Evolutionary conservation across 208 protist genomes (phyloP).

Genomic region (Trypanosoma cruzi): DNA sequence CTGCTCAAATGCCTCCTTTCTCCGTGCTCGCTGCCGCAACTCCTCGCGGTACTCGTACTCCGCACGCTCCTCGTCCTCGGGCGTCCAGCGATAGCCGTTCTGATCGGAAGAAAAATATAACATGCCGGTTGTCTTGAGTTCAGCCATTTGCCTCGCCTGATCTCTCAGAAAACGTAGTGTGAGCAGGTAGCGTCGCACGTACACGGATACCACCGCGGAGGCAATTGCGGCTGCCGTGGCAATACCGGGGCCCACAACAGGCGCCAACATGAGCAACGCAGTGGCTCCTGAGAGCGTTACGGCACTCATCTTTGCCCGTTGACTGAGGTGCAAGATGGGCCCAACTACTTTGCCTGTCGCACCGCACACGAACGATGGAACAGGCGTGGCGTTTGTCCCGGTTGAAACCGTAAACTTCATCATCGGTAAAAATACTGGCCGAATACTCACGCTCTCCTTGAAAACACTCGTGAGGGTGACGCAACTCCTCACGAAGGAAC

Average conservation of each 20-base stretch:
- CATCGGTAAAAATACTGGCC: constrained; percentile 87
- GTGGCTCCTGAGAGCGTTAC: constrained; percentile 36
- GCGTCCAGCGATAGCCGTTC: constrained; percentile 81
- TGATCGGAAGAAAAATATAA: constrained; percentile 81
- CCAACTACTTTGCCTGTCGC: constrained; percentile 87
- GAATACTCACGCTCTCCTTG: constrained; percentile 62
- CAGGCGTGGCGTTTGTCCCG: constrained; percentile 37
- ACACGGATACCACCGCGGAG: constrained; percentile 38
- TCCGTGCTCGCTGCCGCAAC: constrained; percentile 68
- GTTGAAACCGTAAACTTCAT: constrained; percentile 74
- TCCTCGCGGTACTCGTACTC: constrained; percentile 93
- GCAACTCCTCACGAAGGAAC: constrained; percentile 80
- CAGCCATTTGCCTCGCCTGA: constrained; percentile 51
- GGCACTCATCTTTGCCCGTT: constrained; percentile 1
- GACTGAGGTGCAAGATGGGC: constrained; percentile 56
- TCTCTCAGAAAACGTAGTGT: constrained; percentile 43
- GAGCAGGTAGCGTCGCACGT: constrained; percentile 35
- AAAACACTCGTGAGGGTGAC: constrained; percentile 64
- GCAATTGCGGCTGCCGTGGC: constrained; percentile 62
- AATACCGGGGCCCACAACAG: constrained; percentile 62
- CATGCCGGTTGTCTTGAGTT: constrained; percentile 77
- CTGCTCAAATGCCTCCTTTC: constrained; percentile 74
- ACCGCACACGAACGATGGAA: constrained; percentile 82
- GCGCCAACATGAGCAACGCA: constrained; percentile 46
- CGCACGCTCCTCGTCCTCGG: constrained; percentile 78